phyloP scores from a whole-genome alignment of 805 yeast genomes.

The Hanseniaspora meyeri region DNA sequence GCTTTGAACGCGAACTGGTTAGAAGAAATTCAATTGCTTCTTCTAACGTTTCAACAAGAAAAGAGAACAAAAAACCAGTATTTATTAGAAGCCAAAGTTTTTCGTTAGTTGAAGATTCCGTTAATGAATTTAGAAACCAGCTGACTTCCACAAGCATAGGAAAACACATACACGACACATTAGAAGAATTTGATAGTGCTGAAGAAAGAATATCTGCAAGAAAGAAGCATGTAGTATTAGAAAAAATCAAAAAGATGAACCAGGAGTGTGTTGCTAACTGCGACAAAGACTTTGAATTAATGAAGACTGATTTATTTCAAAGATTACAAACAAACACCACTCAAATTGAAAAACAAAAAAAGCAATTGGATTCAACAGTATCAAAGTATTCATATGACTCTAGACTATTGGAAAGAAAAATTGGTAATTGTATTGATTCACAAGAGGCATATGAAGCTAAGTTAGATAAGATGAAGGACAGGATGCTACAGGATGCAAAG shows the following conservation, averaged over 20 bases:
- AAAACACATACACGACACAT: not conserved
- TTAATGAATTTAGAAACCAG: not conserved
- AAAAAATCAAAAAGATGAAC: conserved; percentile 18
- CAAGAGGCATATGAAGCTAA: conserved; percentile 33
- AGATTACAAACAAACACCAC: conserved; percentile 5
- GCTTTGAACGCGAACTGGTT: not conserved
- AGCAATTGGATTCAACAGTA: conserved; percentile 42
- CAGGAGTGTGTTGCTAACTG: conserved; percentile 19
- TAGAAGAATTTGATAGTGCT: not conserved
- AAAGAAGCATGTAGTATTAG: conserved; percentile 15
- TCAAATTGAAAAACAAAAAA: conserved; percentile 14
- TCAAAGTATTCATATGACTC: conserved; percentile 57
- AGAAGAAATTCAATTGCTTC: conserved; percentile 6
- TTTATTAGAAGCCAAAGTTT: conserved; percentile 9
- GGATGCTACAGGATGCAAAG: not conserved
- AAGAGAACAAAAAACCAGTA: not conserved
- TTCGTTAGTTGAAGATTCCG: conserved; percentile 8
- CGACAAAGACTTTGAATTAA: conserved; percentile 24
- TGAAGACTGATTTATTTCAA: conserved; percentile 28
- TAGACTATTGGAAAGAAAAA: conserved; percentile 43
- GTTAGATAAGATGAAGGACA: conserved; percentile 15
- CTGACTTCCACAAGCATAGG: not conserved
- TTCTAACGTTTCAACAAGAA: not conserved
- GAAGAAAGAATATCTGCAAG: not conserved
- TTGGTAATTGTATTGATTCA: conserved; percentile 56